These are phyloP conservation scores for Tolypocladium guangdongense DNA, from an alignment of 2,329 filamentous ascomycete genomes.

Conservation along the genomic window DNA sequence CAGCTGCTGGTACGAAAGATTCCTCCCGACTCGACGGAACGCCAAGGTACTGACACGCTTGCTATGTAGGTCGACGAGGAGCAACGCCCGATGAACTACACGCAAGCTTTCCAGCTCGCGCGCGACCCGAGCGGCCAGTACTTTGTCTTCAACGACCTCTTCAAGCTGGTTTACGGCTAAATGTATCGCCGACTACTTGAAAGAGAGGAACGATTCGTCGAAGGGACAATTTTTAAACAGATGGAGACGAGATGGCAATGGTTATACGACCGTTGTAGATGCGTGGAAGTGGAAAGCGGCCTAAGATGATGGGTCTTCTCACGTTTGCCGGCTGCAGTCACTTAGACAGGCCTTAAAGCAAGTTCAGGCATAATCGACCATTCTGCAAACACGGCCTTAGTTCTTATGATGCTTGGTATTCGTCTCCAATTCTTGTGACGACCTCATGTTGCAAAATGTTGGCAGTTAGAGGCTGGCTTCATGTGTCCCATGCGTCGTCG, in stretches of 20 bases:
- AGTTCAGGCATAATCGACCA: constrained; percentile 4
- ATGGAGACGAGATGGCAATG: background rate
- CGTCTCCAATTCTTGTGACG: no score
- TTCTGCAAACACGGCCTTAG: background rate
- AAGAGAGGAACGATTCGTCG: background rate
- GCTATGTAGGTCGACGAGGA: constrained; percentile 68
- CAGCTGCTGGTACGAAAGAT: constrained; percentile 58
- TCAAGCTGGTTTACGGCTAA: constrained; percentile 71
- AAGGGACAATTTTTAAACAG: background rate
- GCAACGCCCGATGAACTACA: constrained; percentile 80
- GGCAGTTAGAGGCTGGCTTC: background rate
- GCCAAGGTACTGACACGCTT: constrained; percentile 1
- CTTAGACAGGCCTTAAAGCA: constrained; percentile 2
- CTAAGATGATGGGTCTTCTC: background rate
- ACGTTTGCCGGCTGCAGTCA: constrained; percentile 2
- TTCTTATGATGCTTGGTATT: background rate
- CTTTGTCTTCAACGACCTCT: constrained; percentile 90
- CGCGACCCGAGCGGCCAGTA: constrained; percentile 57
- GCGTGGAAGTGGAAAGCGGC: constrained; percentile 1
- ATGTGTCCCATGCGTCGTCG: background rate
- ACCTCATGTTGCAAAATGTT: background rate
- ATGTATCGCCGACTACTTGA: background rate
- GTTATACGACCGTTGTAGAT: constrained; percentile 1
- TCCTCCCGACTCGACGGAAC: background rate
- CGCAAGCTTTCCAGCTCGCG: constrained; percentile 77